phyloP scores from a whole-genome alignment of 345 rosid species.

The Kernera saxatilis region DNA sequence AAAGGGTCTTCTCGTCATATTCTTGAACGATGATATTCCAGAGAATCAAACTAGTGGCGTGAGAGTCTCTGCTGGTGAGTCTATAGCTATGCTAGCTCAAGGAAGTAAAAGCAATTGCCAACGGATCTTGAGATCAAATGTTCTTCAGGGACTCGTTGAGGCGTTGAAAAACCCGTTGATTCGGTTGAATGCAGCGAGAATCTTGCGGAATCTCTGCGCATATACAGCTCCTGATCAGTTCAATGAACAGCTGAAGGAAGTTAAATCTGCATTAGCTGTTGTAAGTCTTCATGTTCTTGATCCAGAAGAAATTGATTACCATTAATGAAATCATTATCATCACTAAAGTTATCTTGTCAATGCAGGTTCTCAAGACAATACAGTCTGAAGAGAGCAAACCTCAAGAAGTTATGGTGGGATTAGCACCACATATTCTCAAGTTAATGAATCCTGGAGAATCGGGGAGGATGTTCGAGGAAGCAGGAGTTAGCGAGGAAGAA shows the following conservation, averaged over 20 bases:
- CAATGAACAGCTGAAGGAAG: slow-evolving; percentile 34
- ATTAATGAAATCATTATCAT: background rate
- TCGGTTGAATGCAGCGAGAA: slow-evolving; percentile 63
- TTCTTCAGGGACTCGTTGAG: slow-evolving; percentile 38
- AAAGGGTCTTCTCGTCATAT: slow-evolving; percentile 62
- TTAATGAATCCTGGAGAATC: slow-evolving; percentile 50
- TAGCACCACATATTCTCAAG: slow-evolving; percentile 66
- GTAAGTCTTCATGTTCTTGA: slow-evolving; percentile 39
- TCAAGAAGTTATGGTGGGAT: slow-evolving; percentile 90
- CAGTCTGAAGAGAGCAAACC: slow-evolving; percentile 39
- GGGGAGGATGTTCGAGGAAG: slow-evolving; percentile 36
- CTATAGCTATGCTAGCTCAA: slow-evolving; percentile 77
- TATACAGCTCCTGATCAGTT: slow-evolving; percentile 43
- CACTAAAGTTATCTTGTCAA: background rate
- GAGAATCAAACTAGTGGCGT: slow-evolving; percentile 36
- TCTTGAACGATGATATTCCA: slow-evolving; percentile 43
- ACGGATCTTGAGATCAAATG: slow-evolving; percentile 52
- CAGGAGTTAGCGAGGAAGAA: slow-evolving; percentile 43
- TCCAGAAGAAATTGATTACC: background rate
- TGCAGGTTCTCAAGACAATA: slow-evolving; percentile 65
- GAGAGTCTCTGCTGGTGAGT: slow-evolving; percentile 72
- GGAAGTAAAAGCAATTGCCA: slow-evolving; percentile 72
- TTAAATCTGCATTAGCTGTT: slow-evolving; percentile 47
- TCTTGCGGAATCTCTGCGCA: slow-evolving; percentile 63
- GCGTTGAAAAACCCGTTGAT: slow-evolving; percentile 47